Evolutionary conservation across 495 filamentous ascomycete genomes (phyloP).

Genomic region (Hapsidospora chrysogenum): DNA sequence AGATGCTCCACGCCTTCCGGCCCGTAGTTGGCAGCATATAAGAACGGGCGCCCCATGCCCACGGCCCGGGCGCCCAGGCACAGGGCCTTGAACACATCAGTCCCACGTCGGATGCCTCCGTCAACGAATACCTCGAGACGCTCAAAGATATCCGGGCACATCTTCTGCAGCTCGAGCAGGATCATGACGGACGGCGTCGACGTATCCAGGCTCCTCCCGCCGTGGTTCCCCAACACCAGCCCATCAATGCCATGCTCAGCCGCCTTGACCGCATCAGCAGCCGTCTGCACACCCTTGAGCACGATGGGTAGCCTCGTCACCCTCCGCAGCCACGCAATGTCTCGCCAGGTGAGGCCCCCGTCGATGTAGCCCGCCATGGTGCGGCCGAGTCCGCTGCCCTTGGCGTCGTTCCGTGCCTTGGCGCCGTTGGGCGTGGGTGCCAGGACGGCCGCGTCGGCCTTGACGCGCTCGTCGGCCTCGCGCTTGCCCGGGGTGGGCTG

Average conservation of each 20-base stretch:
- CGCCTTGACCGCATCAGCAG: conserved; percentile 41
- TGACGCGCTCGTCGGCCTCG: conserved; percentile 35
- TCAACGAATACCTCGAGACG: conserved; percentile 50
- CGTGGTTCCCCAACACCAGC: conserved; percentile 51
- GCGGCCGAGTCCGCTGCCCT: conserved; percentile 46
- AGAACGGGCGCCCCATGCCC: conserved; percentile 45
- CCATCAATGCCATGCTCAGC: conserved; percentile 37
- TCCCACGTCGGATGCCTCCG: conserved; percentile 45
- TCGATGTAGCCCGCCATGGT: conserved; percentile 51
- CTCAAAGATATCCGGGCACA: conserved; percentile 41
- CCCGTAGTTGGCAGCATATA: conserved; percentile 54
- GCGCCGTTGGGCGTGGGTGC: too few relatives aligned
- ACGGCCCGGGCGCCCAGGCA: conserved; percentile 49
- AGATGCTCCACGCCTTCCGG: conserved; percentile 56
- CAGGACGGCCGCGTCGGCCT: too few relatives aligned
- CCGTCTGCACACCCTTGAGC: conserved; percentile 51
- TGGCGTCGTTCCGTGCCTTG: conserved; percentile 39
- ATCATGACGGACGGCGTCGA: conserved; percentile 42
- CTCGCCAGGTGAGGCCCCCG: conserved; percentile 52
- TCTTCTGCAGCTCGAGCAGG: conserved; percentile 45
- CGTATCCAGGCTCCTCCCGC: conserved; percentile 51
- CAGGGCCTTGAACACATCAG: conserved; percentile 53
- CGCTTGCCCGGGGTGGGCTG: conserved; percentile 37
- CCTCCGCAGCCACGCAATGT: conserved; percentile 34
- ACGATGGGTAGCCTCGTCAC: conserved; percentile 31